These are phyloP conservation scores for Echeveria elegans DNA, from an alignment of 164 flowering plant species.

Conservation along the genomic window DNA sequence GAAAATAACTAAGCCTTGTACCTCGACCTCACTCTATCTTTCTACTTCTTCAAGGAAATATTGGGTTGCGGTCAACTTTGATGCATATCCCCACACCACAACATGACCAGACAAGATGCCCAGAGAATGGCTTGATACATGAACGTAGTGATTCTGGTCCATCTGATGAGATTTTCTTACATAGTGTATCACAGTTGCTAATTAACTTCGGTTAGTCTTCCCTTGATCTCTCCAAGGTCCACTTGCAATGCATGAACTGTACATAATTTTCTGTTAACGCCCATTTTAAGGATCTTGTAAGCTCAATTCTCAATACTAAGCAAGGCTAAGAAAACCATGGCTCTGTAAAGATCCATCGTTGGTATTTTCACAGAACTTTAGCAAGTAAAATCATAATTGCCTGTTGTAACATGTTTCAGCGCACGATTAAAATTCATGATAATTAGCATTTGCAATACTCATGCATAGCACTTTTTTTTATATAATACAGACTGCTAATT, in stretches of 20 bases:
- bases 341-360: too few species aligned
- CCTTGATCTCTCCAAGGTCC: conserved; percentile 93
- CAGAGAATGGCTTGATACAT: conserved; percentile 50
- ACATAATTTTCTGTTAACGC: conserved; percentile 14
- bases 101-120: neutral
- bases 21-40: too few species aligned
- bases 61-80: neutral
- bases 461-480: too few species aligned
- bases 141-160: conserved; percentile 82
- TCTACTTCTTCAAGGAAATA: neutral
- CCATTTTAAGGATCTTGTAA: neutral
- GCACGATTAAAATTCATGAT: too few species aligned
- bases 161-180: conserved; percentile 69
- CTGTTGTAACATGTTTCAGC: too few species aligned
- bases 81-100: neutral
- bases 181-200: conserved; percentile 80
- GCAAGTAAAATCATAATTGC: too few species aligned
- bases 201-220: conserved; percentile 85
- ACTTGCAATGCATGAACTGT: conserved; percentile 86
- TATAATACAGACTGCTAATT: too few species aligned
- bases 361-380: too few species aligned
- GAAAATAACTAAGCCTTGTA: too few species aligned
- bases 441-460: too few species aligned
- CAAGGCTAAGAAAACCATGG: neutral
- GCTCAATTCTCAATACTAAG: neutral